Evolutionary conservation across 768 basidiomycete genomes (phyloP).

Genomic region (Termitomyces sp.): DNA sequence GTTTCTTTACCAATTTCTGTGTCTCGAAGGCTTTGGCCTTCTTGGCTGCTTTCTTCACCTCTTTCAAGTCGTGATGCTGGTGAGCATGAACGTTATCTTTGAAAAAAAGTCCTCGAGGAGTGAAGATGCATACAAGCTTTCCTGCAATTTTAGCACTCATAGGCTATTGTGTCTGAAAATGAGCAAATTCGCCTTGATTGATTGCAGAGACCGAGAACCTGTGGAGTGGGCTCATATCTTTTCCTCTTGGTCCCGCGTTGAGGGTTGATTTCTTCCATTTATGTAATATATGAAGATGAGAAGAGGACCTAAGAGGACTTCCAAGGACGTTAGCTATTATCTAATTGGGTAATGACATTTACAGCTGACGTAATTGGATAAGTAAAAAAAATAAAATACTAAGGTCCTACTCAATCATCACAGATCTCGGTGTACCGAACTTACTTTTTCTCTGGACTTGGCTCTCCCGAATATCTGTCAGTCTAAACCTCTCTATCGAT

Average conservation of each 20-base stretch:
- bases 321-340: background rate
- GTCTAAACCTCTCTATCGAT: background rate
- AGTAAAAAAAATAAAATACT: no score
- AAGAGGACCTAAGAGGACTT: background rate
- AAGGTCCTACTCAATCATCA: no score
- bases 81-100: background rate
- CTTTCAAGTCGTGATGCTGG: slow-evolving; percentile 75
- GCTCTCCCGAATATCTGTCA: no score
- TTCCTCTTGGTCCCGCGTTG: slow-evolving; percentile 40
- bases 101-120: background rate
- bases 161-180: slow-evolving; percentile 29
- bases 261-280: slow-evolving; percentile 6
- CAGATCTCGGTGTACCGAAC: no score
- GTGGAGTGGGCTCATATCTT: slow-evolving; percentile 28
- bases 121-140: slow-evolving; percentile 48
- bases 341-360: background rate
- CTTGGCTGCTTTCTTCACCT: slow-evolving; percentile 73
- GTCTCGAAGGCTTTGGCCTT: slow-evolving; percentile 79
- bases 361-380: slow-evolving; percentile 1
- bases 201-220: slow-evolving; percentile 22
- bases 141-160: slow-evolving; percentile 39
- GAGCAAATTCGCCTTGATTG: background rate
- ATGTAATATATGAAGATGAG: no score
- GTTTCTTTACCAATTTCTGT: slow-evolving; percentile 77
- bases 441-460: background rate